Evolutionary conservation across 306 rosid species (phyloP), one percentile per base, ranked within the genome.

Genomic region (Acacia melanoxylon): DNA sequence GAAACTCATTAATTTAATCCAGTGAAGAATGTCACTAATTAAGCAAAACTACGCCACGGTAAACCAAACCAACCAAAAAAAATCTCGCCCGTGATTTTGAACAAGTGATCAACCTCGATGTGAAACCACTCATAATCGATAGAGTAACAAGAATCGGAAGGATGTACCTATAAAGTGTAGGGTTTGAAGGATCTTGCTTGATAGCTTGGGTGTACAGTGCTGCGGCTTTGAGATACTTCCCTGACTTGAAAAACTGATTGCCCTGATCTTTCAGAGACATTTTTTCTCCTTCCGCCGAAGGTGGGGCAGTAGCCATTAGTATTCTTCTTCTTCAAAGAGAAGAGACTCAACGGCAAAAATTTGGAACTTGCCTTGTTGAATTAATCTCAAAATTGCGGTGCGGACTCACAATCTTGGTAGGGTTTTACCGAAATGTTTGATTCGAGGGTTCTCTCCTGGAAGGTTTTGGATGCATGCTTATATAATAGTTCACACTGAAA

Each of bases 201-300:
- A 93, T 96, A 72, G 99, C 99, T 85, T 93, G 99, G 37, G 99
- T 96, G 89, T 96, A 96, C 54, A 91, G 83, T 42, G 97, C 99
- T 62, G 99, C 98, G 75, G 98, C 99, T 89, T 92, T 96, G 78
- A 93, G 97, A 78, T 83, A 92, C 76, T 92, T 96, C 62, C 99
- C 98, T 16, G 94, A 89, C 86, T 93, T 96, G 92, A 92, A 96
- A 81, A 85, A 91, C 74, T 92, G 94, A 81, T 96, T 96, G 25
- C 99, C 99, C 82, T 92, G 89, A 79, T 91, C 99, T 81, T 96
- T 96, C 88, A 96, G 84, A 75, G 97, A 85, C 76, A 54, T 35
- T 74, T 80, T 82, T n/a, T 56, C 77, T 2, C 86, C 88, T 22
- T 68, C 83, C 3, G 83, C 61, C 27, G 87, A 68, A 79, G 59